phyloP scores from a whole-genome alignment of 176 grass and related monocot species.

The Carex littledalei region DNA sequence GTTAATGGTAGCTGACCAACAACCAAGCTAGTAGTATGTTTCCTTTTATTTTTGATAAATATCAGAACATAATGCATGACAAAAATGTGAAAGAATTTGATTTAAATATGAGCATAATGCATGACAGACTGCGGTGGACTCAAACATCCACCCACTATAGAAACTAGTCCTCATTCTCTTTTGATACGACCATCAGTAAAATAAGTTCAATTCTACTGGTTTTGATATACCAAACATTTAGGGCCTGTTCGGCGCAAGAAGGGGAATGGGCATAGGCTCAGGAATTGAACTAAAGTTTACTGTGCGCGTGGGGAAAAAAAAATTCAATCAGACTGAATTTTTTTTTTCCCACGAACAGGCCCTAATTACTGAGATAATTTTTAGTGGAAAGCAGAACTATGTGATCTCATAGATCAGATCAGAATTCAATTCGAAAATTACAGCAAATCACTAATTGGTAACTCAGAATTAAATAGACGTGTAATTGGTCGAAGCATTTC shows the following conservation, averaged over 20 bases:
- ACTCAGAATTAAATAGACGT: neutral
- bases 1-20: neutral
- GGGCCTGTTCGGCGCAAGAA: no score
- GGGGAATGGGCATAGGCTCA: no score
- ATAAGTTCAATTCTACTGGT: neutral
- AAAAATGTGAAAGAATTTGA: neutral
- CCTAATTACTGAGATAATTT: neutral
- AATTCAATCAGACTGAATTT: no score
- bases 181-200: neutral
- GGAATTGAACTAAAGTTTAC: no score
- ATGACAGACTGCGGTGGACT: neutral
- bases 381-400: neutral
- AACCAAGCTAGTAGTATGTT: neutral
- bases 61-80: neutral
- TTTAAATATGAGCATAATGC: neutral
- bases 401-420: conserved; percentile 15
- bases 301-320: no score
- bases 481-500: neutral
- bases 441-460: neutral
- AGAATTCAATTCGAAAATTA: conserved; percentile 9
- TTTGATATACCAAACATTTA: neutral
- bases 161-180: neutral
- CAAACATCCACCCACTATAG: neutral
- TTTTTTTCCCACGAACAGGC: no score
- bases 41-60: neutral